Evolutionary conservation across 768 basidiomycete species (phyloP).

Genomic region (Pulveroboletus sp.): DNA sequence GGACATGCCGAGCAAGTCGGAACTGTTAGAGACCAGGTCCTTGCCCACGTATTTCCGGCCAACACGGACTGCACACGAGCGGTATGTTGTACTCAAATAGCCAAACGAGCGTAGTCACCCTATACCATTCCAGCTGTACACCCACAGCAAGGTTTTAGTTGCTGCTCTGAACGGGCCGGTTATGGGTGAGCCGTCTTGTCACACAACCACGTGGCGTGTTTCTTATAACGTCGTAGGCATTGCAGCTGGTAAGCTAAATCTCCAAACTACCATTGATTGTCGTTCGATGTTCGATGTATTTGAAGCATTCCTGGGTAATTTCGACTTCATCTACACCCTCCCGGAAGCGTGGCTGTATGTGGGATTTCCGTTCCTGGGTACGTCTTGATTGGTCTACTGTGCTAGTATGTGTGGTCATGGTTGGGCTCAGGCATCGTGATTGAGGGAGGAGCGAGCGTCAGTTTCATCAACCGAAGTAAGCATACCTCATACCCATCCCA

Average conservation of each 20-base stretch:
- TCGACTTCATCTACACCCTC: constrained; percentile 70
- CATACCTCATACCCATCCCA: background rate
- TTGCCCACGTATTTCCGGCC: constrained; percentile 42
- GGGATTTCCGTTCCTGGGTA: constrained; percentile 65
- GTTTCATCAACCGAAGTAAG: constrained; percentile 63
- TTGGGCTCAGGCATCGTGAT: constrained; percentile 50
- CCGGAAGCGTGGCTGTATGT: constrained; percentile 58
- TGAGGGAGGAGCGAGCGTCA: constrained; percentile 68
- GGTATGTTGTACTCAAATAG: constrained; percentile 37
- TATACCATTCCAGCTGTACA: constrained; percentile 46
- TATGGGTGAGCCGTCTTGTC: constrained; percentile 45
- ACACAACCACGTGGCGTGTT: background rate
- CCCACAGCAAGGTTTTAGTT: constrained; percentile 64
- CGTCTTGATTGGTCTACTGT: background rate
- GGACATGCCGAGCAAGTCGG: constrained; percentile 11
- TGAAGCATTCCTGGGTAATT: constrained; percentile 62
- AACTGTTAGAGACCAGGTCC: constrained; percentile 45
- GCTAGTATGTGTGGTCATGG: constrained; percentile 2
- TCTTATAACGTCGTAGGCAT: constrained; percentile 43
- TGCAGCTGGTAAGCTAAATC: constrained; percentile 46
- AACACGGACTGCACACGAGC: constrained; percentile 62
- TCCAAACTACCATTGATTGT: background rate
- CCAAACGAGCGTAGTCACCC: background rate
- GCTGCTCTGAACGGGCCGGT: constrained; percentile 74
- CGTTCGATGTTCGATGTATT: background rate